These are phyloP conservation scores for Wallacemonas rigidus DNA, from an alignment of 208 protist species.

Conservation along the genomic window DNA sequence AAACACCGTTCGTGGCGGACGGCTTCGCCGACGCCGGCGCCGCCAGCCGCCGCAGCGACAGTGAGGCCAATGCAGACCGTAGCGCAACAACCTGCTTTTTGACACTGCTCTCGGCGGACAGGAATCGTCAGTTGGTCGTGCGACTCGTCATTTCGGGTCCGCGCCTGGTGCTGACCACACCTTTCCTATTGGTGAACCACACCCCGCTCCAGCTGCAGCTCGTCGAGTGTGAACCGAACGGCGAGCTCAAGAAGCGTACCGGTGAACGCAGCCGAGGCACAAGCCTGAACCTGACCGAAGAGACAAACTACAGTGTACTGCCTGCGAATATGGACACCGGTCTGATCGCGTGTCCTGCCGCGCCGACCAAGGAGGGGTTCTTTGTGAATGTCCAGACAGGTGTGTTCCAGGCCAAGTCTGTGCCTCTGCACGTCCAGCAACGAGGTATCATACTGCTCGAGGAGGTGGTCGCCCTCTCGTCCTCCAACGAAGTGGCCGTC, in stretches of 20 bases:
- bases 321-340: constrained; percentile 52
- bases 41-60: neutral
- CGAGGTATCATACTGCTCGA: constrained; percentile 72
- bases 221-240: constrained; percentile 39
- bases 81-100: constrained; percentile 15
- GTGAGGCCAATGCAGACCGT: constrained; percentile 17
- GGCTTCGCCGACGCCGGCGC: constrained; percentile 10
- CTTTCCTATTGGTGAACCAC: constrained; percentile 80
- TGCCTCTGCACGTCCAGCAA: constrained; percentile 84
- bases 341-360: constrained; percentile 55
- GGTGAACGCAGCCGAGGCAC: neutral
- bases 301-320: constrained; percentile 64
- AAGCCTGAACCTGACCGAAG: constrained; percentile 13
- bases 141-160: constrained; percentile 28
- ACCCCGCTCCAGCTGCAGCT: constrained; percentile 59
- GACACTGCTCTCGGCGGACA: constrained; percentile 28
- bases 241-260: constrained; percentile 5
- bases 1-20: constrained; percentile 1
- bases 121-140: constrained; percentile 46
- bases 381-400: constrained; percentile 70
- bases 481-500: neutral
- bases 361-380: constrained; percentile 52
- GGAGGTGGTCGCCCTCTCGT: constrained; percentile 18
- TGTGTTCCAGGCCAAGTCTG: constrained; percentile 35
- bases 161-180: constrained; percentile 56